Conservation (phyloP, 116 monocot genomes). For the Posidonia oceanica region DNA sequence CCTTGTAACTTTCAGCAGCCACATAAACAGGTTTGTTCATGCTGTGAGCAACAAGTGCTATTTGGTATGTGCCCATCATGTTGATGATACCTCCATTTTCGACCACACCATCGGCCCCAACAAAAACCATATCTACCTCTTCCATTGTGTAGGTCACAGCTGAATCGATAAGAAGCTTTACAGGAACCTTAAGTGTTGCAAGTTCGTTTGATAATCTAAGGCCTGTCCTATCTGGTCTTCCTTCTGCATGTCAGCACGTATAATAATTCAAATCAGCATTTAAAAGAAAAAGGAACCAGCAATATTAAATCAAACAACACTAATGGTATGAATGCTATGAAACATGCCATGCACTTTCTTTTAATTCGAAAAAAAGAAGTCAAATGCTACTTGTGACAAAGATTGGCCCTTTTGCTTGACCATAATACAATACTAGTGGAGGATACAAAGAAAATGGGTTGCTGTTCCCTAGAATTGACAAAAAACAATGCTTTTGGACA, state of each 20-base stretch:
- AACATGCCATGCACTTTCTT: no score
- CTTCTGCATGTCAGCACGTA: conserved; percentile 42
- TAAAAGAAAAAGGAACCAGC: no score
- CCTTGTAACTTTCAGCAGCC: conserved; percentile 99
- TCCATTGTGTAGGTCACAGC: conserved; percentile 90
- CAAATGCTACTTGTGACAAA: no score
- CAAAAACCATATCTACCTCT: conserved; percentile 93
- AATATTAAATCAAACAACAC: neutral
- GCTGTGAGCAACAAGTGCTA: conserved; percentile 83
- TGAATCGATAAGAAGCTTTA: conserved; percentile 81
- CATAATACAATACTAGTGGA: no score
- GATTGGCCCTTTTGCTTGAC: no score
- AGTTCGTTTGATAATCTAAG: conserved; percentile 72
- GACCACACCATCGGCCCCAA: conserved; percentile 91
- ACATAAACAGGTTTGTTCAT: conserved; percentile 98
- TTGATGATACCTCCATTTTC: conserved; percentile 96
- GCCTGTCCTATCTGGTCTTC: conserved; percentile 91
- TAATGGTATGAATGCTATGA: neutral
- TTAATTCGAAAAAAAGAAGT: no score
- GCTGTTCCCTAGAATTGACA: no score
- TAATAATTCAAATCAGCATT: neutral
- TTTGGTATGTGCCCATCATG: conserved; percentile 99
- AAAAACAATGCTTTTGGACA: no score
- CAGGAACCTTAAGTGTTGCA: conserved; percentile 51
- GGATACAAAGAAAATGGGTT: no score